Conservation (phyloP, 2,329 filamentous ascomycete genomes). For the Pseudogymnoascus sp. region DNA sequence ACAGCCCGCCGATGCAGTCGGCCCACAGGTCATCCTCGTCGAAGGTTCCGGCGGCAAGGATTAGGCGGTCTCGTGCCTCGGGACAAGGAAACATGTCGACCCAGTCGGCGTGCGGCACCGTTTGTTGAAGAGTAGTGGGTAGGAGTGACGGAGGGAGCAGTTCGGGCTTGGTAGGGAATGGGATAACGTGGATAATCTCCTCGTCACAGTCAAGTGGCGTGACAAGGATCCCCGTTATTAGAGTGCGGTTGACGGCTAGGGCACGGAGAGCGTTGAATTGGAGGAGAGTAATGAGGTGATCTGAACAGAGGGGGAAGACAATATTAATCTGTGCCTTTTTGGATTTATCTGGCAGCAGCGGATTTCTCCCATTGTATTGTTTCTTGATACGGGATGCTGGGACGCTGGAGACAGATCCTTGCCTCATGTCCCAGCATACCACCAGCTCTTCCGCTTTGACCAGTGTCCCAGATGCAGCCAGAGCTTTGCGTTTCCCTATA, state of each 20-base stretch:
- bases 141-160: slow-evolving; percentile 27
- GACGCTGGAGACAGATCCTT: slow-evolving; percentile 26
- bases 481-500: slow-evolving; percentile 29
- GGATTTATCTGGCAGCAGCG: slow-evolving; percentile 23
- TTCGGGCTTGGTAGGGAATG: slow-evolving; percentile 24
- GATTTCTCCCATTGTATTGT: slow-evolving; percentile 26
- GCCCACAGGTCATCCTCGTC: slow-evolving; percentile 37
- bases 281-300: slow-evolving; percentile 36
- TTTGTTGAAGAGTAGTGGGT: slow-evolving; percentile 34
- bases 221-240: slow-evolving; percentile 27
- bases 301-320: slow-evolving; percentile 32
- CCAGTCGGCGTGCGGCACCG: slow-evolving; percentile 32
- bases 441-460: slow-evolving; percentile 26
- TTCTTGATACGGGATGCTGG: slow-evolving; percentile 27
- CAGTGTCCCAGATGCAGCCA: slow-evolving; percentile 15
- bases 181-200: slow-evolving; percentile 25
- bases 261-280: slow-evolving; percentile 35
- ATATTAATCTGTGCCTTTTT: slow-evolving; percentile 20
- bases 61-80: slow-evolving; percentile 32
- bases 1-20: slow-evolving; percentile 35
- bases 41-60: slow-evolving; percentile 29
- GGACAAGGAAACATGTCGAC: slow-evolving; percentile 35
- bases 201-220: slow-evolving; percentile 28
- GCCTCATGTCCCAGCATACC: slow-evolving; percentile 29
- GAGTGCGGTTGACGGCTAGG: slow-evolving; percentile 28